A percentile compares a stretch with the other conserved stretches of the same genome.
These are phyloP conservation scores for Tritrichomonas musculus DNA, from an alignment of 208 protist species.

Conservation along the genomic window DNA sequence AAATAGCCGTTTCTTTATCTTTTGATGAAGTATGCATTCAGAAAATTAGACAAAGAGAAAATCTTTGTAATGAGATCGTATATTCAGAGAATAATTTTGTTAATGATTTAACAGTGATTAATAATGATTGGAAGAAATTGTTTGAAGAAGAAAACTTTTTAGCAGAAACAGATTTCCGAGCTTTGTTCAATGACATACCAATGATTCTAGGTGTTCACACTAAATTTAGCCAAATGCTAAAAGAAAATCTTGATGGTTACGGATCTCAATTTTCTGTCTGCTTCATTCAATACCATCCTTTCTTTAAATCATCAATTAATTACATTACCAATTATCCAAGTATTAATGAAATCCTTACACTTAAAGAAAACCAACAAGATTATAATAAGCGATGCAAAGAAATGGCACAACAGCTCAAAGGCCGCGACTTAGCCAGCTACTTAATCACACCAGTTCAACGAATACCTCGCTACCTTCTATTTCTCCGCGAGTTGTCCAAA, in stretches of 20 bases:
- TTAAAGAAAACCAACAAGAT: background rate
- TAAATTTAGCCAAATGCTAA: background rate
- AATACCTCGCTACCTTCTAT: background rate
- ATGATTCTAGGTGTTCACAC: background rate
- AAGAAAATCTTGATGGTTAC: background rate
- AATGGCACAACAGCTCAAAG: background rate
- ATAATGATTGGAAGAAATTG: background rate
- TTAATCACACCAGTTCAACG: conserved; percentile 20
- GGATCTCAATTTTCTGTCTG: background rate
- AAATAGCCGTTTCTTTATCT: background rate
- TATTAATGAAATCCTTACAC: background rate
- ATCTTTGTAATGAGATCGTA: background rate
- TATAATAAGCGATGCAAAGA: background rate
- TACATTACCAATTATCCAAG: background rate
- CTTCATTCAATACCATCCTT: background rate
- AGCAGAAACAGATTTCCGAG: background rate
- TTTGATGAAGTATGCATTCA: background rate
- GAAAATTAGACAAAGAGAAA: background rate
- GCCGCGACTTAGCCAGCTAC: background rate
- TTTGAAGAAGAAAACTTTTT: background rate
- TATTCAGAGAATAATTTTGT: background rate
- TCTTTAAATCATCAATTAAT: background rate
- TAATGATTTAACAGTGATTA: background rate
- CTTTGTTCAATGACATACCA: background rate
- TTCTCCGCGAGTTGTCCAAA: background rate